Base-by-base conservation (phyloP, 2,329 filamentous ascomycete species). In the Paradendryphiella salina region DNA sequence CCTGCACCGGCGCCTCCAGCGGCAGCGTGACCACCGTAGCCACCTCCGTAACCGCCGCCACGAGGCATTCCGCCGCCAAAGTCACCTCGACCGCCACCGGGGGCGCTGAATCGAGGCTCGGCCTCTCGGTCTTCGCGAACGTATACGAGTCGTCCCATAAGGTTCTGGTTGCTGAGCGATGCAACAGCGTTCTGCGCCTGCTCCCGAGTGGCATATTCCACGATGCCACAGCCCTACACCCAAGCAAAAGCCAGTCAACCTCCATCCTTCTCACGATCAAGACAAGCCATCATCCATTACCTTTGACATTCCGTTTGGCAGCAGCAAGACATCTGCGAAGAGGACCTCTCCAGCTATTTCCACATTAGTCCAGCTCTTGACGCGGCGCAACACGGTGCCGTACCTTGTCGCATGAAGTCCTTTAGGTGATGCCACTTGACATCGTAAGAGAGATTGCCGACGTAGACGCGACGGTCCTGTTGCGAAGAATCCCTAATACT, bases 291-390 rank as follows among this genome's bases (percentile, higher is more conserved):
- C 86, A 85, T 88, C 91, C 90, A 90, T 91, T 92, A 97, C 93
- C 93, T 99, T 99, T 90, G 93, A 97, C 94, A 99, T 99, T 92
- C 94, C 94, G 85, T 99, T 99, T 74, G 94, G 94, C 87, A 99
- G 91, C 78, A 96, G 84, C 79, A 99, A 87, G 75, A 99, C 94
- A 84, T 99, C 94, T 82, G 94, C 94, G 81, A 96, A 99, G 81
- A 97, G 86, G 77, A 99, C 94, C 79, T 97, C 93, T 84, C 94
- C 94, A 81, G 94, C 94, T 97, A 78, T 67, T 73, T 62, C 56
- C 46, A 57, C 51, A 69, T 76, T 69, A 76, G 73, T 65, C 57
- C 46, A 45, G 34, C 48, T 61, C 57, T 57, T 50, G 50, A 43
- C 34, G 41, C 41, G 40, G 54, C 42, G 53, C 46, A 36, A 17